Percentiles rank a stretch among this genome's conserved stretches.
Evolutionary conservation across 371 early-diverging fungal genomes (phyloP).

Genomic region (Mortierella sp.): DNA sequence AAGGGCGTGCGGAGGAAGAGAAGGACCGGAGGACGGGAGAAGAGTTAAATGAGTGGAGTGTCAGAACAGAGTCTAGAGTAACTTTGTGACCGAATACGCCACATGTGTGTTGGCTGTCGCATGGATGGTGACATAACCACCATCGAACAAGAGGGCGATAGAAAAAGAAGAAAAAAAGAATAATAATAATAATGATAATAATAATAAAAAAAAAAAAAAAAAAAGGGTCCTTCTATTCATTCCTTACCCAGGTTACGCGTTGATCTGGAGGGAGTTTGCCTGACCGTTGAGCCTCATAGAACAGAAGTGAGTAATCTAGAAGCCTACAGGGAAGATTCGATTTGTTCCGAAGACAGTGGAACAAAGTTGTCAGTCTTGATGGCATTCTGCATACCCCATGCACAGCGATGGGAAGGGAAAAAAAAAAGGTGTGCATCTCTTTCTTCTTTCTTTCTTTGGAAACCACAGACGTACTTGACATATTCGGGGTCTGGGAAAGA

Average conservation of each 20-base stretch:
- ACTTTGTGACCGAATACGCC: too few species aligned
- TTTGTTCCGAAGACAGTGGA: background rate
- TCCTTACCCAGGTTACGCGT: constrained; percentile 61
- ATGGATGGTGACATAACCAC: too few species aligned
- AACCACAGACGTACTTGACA: constrained; percentile 34
- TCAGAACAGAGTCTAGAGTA: background rate
- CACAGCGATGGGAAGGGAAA: too few species aligned
- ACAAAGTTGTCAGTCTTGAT: too few species aligned
- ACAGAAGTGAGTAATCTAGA: constrained; percentile 59
- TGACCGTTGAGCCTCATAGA: constrained; percentile 70
- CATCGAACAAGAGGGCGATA: too few species aligned
- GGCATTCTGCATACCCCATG: too few species aligned
- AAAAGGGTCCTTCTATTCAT: background rate
- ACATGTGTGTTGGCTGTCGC: too few species aligned
- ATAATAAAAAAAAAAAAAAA: background rate
- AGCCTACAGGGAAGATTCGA: constrained; percentile 26
- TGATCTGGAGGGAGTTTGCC: constrained; percentile 63
- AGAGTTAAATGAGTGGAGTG: background rate
- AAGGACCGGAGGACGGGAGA: background rate
- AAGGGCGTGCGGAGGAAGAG: constrained; percentile 6
- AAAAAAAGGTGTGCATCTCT: too few species aligned
- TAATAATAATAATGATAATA: too few species aligned
- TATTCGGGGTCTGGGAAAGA: constrained; percentile 51
- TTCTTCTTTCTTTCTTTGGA: too few species aligned
- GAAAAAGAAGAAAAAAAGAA: background rate